Percentiles rank a stretch among this genome's conserved stretches.
Conservation (phyloP, 768 basidiomycete genomes). For the Roridomyces roridus region DNA sequence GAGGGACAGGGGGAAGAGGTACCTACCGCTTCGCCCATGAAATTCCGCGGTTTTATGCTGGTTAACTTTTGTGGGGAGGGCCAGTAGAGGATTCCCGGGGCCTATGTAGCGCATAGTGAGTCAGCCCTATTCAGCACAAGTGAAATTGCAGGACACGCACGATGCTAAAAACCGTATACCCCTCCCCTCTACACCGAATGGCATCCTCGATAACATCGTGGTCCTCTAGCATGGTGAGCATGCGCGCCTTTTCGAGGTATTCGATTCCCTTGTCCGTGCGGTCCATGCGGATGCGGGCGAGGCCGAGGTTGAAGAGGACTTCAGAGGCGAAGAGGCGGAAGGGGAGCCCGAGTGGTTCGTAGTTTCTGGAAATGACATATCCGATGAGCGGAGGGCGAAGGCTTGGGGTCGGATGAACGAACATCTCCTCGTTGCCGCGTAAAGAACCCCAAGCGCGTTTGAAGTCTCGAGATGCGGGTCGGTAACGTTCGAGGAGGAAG, state of each 20-base stretch:
- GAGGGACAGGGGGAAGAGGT: not conserved
- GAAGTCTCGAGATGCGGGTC: conserved; percentile 8
- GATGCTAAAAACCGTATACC: conserved; percentile 17
- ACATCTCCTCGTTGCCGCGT: conserved; percentile 18
- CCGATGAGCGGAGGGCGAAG: no score
- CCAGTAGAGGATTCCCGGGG: conserved; percentile 12
- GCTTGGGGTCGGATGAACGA: no score
- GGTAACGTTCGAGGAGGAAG: conserved; percentile 13
- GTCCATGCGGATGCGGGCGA: conserved; percentile 5
- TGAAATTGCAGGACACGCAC: not conserved
- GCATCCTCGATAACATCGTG: conserved; percentile 16
- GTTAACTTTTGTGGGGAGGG: not conserved
- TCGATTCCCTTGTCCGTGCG: conserved; percentile 11
- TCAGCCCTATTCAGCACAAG: not conserved
- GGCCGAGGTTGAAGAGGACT: conserved; percentile 14
- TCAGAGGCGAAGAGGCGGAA: conserved; percentile 18
- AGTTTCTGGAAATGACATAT: not conserved
- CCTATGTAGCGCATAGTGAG: not conserved
- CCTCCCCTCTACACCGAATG: conserved; percentile 3
- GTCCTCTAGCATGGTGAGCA: conserved; percentile 1
- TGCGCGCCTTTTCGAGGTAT: conserved; percentile 7
- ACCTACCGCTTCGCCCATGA: conserved; percentile 7
- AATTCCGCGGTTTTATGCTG: not conserved
- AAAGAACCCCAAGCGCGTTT: conserved; percentile 8
- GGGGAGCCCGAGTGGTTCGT: conserved; percentile 8